Conservation (phyloP, 345 rosid genomes). For the Eucalyptus shirleyi region DNA sequence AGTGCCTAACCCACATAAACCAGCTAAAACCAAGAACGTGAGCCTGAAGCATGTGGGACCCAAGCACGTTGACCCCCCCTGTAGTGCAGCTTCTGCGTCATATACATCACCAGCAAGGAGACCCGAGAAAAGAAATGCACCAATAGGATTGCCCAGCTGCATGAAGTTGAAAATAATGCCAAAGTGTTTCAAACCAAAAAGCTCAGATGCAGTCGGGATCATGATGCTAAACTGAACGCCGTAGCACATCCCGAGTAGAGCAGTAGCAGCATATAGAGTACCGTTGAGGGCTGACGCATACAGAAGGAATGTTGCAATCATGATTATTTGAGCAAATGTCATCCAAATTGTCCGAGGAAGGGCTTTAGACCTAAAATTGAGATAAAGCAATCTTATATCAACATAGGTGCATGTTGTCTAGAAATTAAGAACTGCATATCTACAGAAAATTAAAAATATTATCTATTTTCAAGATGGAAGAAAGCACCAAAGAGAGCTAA, state of each 20-base stretch:
- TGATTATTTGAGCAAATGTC: constrained; percentile 36
- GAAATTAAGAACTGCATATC: neutral
- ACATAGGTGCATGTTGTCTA: neutral
- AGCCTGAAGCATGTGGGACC: constrained; percentile 78
- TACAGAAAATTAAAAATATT: neutral
- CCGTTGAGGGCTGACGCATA: constrained; percentile 43
- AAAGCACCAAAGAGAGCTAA: neutral
- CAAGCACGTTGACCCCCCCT: constrained; percentile 60
- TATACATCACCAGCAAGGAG: constrained; percentile 70
- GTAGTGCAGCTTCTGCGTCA: constrained; percentile 77
- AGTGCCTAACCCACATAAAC: constrained; percentile 60
- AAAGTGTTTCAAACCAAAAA: constrained; percentile 79
- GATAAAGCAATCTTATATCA: neutral
- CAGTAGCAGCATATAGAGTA: constrained; percentile 52
- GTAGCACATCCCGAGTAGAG: constrained; percentile 57
- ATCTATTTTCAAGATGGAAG: neutral
- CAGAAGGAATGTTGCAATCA: constrained; percentile 48
- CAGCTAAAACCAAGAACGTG: constrained; percentile 71
- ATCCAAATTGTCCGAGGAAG: constrained; percentile 87
- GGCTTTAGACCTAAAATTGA: constrained; percentile 22
- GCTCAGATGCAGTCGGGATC: constrained; percentile 86
- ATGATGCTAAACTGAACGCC: constrained; percentile 56
- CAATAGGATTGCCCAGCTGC: constrained; percentile 74
- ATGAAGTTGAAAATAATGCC: constrained; percentile 81
- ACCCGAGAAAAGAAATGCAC: constrained; percentile 87